phyloP scores from a whole-genome alignment of 495 filamentous ascomycete species.

The Melanomma pulvis-pyrius region DNA sequence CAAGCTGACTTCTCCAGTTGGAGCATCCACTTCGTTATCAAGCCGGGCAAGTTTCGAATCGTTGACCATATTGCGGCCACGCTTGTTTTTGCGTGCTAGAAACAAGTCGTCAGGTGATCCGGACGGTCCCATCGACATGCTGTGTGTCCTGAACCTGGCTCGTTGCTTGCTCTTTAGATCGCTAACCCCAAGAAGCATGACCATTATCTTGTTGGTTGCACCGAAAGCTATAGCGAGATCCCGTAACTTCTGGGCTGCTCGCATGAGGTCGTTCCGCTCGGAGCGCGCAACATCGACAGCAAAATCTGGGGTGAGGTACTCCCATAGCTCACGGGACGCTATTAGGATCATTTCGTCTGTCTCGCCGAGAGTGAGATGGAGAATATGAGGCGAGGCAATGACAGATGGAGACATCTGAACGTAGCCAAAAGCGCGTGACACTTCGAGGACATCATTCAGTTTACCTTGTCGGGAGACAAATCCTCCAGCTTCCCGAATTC shows the following conservation, averaged over 20 bases:
- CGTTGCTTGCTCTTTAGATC: constrained; percentile 83
- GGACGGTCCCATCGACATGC: constrained; percentile 79
- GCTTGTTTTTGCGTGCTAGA: constrained; percentile 61
- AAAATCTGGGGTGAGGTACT: constrained; percentile 82
- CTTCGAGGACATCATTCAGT: constrained; percentile 85
- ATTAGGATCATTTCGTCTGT: constrained; percentile 93
- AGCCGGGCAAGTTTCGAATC: constrained; percentile 84
- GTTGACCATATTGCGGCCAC: constrained; percentile 66
- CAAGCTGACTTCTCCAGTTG: constrained; percentile 84
- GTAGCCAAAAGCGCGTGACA: constrained; percentile 94
- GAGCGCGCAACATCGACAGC: constrained; percentile 88
- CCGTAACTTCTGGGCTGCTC: constrained; percentile 91
- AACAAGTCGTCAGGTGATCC: constrained; percentile 68
- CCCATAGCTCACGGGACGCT: constrained; percentile 91
- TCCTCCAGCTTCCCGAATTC: constrained; percentile 92
- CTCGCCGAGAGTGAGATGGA: constrained; percentile 76
- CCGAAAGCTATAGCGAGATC: constrained; percentile 96
- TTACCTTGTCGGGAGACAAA: constrained; percentile 94
- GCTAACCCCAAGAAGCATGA: constrained; percentile 92
- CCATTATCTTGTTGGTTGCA: constrained; percentile 92
- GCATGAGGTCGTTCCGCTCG: constrained; percentile 87
- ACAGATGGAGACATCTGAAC: constrained; percentile 89
- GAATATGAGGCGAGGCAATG: constrained; percentile 85
- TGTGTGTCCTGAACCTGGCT: constrained; percentile 70
- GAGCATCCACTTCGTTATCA: constrained; percentile 85